Evolutionary conservation across 768 basidiomycete species (phyloP), one percentile per base, ranked within the genome.

Genomic region (Tylopilus sp.): DNA sequence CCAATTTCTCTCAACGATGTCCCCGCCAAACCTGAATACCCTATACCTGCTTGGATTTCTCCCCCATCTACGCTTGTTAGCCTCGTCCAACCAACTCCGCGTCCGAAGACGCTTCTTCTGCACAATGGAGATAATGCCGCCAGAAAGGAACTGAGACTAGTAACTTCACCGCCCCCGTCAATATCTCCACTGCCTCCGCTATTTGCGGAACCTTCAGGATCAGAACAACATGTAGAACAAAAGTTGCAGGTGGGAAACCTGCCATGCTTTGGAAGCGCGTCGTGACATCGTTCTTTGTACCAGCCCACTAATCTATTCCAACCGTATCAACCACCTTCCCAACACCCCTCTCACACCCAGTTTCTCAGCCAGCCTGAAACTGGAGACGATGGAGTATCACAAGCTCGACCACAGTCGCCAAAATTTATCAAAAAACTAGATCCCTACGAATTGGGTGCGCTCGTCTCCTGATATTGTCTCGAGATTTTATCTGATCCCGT

Each of bases 381-480:
- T 3, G 26, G 15, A 44, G 6, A 2, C 3, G 39, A 41, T 2
- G 31, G 36, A 9, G 13, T 43, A 8, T 30, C 48, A 18, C 13
- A 10, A 25, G 8, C 20, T 20, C 28, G 40, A 2, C 22, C 48
- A 5, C 39, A 12, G 6, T 31, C 59, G n/a, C 38, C 36, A 10
- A 69, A 62, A 39, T 53, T 61, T 17, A 20, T 65, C 31, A 67
- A 55, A 40, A 67, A 67, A 38, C 33, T 65, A 3, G 68, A 69
- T 44, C 66, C 66, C 0, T 69, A 67, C 6, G 65, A 68, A 33
- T 22, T 66, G 18, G 68, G 68, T 56, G 17, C 43, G 42, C 36
- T 6, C 11, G 3, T 20, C 21, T 17, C 35, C 1, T 2, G 40
- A 6, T 4, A 3, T 31, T 31, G 6, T 31, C 18, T 10, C 3